Base-by-base conservation (phyloP, 345 rosid genomes). In the Diplotaxis tenuifolia region DNA sequence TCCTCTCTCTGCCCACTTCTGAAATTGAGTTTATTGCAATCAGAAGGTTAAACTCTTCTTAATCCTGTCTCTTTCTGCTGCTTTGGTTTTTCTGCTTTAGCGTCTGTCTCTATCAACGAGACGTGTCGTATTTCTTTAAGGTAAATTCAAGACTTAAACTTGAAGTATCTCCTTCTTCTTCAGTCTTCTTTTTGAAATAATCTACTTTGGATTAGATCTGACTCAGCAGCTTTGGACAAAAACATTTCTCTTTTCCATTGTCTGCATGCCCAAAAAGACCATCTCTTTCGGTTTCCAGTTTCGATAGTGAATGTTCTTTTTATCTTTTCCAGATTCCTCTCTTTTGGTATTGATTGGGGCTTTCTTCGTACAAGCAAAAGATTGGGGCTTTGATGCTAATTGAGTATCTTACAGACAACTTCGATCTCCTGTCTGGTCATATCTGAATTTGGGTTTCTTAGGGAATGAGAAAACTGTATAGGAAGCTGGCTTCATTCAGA, bases 391-490 rank as follows among this genome's bases (percentile, higher is more conserved):
- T 62, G 38, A 36, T 56, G 20, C 60, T 55, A 15, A 2, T 11
- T 53, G 32, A 40, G 40, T 53, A n/a, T 36, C 18, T 6, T 28
- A 25, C n/a, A 23, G n/a, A 54, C 42, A 38, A 23, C 31, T 52
- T 6, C 2, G 5, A 22, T 55, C 16, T 14, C 60, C 60, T 20
- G 25, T 53, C 27, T 20, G 27, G 45, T 38, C 45, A 11, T 38
- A 38, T 36, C 42, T 36, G 42, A 38, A 31, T 31, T 32, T 38
- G 18, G 53, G 20, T 15, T 47, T 45, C 16, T 53, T 36, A 54
- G 70, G 70, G 71, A 54, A 84, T 82, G 87, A 76, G 82, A 74
- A 84, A 82, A 54, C 15, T 82, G 19, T 82, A 76, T 61, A 82
- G 84, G 79, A 78, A 80, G 64, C 68, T 84, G 71, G 85, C 27